Evolutionary conservation across 140 eudicot genomes (phyloP).

Genomic region (Flaveria floridana): DNA sequence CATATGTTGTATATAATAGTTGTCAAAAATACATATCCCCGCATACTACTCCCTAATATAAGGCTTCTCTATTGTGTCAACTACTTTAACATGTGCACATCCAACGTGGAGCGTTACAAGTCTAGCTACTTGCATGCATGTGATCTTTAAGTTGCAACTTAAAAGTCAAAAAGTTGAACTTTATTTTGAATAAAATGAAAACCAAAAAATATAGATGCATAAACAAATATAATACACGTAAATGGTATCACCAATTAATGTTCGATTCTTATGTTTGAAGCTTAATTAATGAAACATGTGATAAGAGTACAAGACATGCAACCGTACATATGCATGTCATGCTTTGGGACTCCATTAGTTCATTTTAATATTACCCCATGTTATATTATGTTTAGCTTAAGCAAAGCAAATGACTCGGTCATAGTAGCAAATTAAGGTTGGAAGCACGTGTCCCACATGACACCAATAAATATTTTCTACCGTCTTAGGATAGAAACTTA

Average conservation of each 20-base stretch:
- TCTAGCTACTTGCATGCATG: constrained; percentile 18
- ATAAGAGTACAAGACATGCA: constrained; percentile 32
- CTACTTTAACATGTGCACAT: constrained; percentile 29
- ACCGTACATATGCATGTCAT: constrained; percentile 22
- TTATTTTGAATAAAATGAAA: not conserved
- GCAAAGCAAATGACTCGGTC: constrained; percentile 1
- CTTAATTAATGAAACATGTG: constrained; percentile 11
- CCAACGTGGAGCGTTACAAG: constrained; percentile 14
- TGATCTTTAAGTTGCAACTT: constrained; percentile 13
- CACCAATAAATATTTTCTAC: no score
- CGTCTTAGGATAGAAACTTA: not conserved
- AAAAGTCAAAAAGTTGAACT: constrained; percentile 16
- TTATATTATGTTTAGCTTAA: not conserved
- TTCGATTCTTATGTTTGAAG: constrained; percentile 11
- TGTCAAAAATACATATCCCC: constrained; percentile 13
- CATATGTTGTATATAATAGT: not conserved
- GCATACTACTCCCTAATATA: not conserved
- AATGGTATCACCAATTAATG: not conserved
- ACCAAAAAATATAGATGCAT: not conserved
- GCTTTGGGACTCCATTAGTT: not conserved
- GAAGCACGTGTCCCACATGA: no score
- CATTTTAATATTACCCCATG: not conserved
- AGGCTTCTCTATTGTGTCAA: constrained; percentile 21
- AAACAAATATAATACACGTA: not conserved
- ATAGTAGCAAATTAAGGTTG: not conserved